Evolutionary conservation across 352 stramenopile genomes (phyloP).

Genomic region (Globisporangium barbulae): DNA sequence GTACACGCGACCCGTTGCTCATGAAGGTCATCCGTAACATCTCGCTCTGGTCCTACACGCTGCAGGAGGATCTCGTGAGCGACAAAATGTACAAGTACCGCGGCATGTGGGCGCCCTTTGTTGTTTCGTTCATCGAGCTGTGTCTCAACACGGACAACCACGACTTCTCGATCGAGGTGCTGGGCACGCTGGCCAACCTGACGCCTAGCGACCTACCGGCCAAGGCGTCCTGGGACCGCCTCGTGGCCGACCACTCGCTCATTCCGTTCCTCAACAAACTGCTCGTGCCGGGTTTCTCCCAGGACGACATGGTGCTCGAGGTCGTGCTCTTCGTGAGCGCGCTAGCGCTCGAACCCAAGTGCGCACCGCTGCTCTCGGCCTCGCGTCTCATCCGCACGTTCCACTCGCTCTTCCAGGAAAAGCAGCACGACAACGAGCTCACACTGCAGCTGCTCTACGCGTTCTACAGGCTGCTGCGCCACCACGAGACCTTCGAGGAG

Average conservation of each 20-base stretch:
- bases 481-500: constrained; percentile 77
- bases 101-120: constrained; percentile 90
- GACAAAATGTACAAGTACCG: constrained; percentile 90
- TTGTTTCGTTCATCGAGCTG: constrained; percentile 88
- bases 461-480: constrained; percentile 75
- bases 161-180: constrained; percentile 91
- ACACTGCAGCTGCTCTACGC: constrained; percentile 78
- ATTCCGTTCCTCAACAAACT: constrained; percentile 90
- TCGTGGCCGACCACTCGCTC: constrained; percentile 85
- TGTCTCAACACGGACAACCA: constrained; percentile 86
- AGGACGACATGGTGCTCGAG: constrained; percentile 91
- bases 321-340: constrained; percentile 85
- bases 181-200: constrained; percentile 92
- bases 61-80: constrained; percentile 86
- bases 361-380: constrained; percentile 65
- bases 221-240: constrained; percentile 87
- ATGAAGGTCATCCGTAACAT: constrained; percentile 94
- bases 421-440: constrained; percentile 85
- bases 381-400: constrained; percentile 75
- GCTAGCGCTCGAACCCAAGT: constrained; percentile 82
- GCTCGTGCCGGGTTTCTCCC: constrained; percentile 91
- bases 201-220: constrained; percentile 88
- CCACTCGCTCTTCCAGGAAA: constrained; percentile 82
- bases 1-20: constrained; percentile 88
- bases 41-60: constrained; percentile 88